These are phyloP conservation scores for Tetrahymena borealis DNA, from an alignment of 73 alveolate species.

Conservation along the genomic window DNA sequence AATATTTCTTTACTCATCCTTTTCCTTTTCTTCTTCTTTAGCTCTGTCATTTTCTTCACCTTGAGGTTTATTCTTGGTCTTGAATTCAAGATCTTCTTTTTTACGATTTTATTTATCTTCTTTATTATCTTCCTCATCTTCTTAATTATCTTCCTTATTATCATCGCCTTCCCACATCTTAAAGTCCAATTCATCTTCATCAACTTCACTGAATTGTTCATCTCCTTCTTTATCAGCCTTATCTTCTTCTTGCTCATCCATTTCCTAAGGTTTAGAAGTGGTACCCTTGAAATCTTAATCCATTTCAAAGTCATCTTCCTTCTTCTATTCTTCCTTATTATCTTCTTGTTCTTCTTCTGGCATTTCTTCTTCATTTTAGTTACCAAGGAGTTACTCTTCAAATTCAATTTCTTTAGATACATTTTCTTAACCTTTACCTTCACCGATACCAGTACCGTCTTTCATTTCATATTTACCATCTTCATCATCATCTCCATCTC, in stretches of 20 bases:
- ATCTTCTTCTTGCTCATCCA: conserved; percentile 8
- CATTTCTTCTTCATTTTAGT: conserved; percentile 9
- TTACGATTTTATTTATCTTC: conserved; percentile 48
- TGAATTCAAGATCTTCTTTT: conserved; percentile 55
- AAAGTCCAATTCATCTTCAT: conserved; percentile 59
- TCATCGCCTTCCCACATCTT: conserved; percentile 77
- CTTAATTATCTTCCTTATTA: conserved; percentile 42
- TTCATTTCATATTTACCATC: neutral
- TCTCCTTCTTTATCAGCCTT: conserved; percentile 26
- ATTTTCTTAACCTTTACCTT: conserved; percentile 30
- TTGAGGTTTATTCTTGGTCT: conserved; percentile 25
- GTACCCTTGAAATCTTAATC: conserved; percentile 19
- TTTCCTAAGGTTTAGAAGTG: conserved; percentile 8
- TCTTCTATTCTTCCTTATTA: neutral
- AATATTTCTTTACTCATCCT: conserved; percentile 21
- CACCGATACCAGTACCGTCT: conserved; percentile 32
- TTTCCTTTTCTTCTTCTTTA: conserved; percentile 35
- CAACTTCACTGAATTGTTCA: conserved; percentile 33
- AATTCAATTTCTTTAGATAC: conserved; percentile 20
- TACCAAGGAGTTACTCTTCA: conserved; percentile 22
- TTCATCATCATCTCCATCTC: conserved; percentile 17
- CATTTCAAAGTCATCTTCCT: conserved; percentile 30
- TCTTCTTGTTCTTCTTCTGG: conserved; percentile 19
- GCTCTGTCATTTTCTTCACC: conserved; percentile 21
- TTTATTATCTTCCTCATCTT: conserved; percentile 55